Evolutionary conservation across 768 basidiomycete genomes (phyloP).

Genomic region (Suillus decipiens): DNA sequence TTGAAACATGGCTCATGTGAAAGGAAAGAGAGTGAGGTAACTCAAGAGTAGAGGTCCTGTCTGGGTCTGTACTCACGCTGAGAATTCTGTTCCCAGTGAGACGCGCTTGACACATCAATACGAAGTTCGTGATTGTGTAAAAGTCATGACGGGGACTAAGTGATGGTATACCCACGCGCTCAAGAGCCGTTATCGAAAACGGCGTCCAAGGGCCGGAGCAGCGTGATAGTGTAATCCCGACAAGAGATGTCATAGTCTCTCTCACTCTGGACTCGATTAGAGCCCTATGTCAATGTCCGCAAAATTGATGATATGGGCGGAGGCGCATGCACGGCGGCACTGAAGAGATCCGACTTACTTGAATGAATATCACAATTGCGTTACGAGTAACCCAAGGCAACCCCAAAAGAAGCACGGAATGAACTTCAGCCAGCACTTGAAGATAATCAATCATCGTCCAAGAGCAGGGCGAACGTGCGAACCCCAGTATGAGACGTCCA

Average conservation of each 20-base stretch:
- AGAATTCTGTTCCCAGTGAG: not conserved
- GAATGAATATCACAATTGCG: not conserved
- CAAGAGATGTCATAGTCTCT: not conserved
- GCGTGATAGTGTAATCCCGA: not conserved
- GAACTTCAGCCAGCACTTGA: not conserved
- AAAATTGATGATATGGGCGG: not conserved
- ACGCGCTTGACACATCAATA: not conserved
- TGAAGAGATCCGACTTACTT: not conserved
- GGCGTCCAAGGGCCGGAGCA: not conserved
- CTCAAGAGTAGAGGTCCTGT: not conserved
- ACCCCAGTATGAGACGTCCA: not conserved
- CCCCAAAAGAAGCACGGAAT: not conserved
- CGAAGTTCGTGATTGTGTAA: not conserved
- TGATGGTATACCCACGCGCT: not conserved
- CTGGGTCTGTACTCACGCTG: not conserved
- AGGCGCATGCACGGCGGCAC: not conserved
- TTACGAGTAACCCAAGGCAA: not conserved
- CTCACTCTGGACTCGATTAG: not conserved
- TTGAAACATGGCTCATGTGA: not conserved
- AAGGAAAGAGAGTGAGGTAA: not conserved
- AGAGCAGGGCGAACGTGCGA: not conserved
- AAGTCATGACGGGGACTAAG: not conserved
- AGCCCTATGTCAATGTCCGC: not conserved
- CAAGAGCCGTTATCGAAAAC: not conserved
- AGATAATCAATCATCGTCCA: not conserved